phyloP scores from a whole-genome alignment of 305 asterid genomes.

The Plantago lanceolata region DNA sequence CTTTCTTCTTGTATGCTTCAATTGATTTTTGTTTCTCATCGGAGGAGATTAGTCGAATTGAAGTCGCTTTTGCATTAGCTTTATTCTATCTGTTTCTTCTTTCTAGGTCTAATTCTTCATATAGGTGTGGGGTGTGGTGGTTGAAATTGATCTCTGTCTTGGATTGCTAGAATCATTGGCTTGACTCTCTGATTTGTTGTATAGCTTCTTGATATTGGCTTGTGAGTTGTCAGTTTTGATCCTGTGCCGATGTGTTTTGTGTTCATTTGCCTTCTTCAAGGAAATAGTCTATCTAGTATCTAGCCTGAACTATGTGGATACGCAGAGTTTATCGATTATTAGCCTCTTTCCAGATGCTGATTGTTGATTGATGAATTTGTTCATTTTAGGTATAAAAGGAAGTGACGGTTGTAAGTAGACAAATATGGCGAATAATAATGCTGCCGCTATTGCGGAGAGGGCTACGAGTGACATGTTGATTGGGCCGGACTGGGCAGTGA shows the following conservation, averaged over 20 bases:
- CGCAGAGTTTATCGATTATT: background rate
- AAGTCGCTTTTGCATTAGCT: too few relatives aligned
- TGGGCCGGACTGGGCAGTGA: slow-evolving; percentile 98
- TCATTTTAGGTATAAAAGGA: slow-evolving; percentile 16
- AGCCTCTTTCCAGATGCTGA: background rate
- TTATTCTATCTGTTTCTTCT: too few relatives aligned
- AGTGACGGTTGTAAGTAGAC: background rate
- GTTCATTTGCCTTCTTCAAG: background rate
- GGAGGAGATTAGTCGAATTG: background rate
- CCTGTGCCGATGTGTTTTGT: background rate
- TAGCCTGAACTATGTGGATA: background rate
- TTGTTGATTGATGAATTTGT: background rate
- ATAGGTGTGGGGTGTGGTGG: too few relatives aligned
- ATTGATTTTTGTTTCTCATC: background rate
- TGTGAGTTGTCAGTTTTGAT: background rate
- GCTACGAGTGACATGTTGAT: slow-evolving; percentile 91
- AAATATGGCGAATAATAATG: slow-evolving; percentile 58
- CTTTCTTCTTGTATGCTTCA: background rate
- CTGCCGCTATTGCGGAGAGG: slow-evolving; percentile 86
- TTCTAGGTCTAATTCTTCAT: too few relatives aligned
- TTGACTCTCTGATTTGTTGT: too few relatives aligned
- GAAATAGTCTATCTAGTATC: background rate
- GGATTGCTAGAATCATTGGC: too few relatives aligned
- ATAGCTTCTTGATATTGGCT: background rate
- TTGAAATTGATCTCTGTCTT: too few relatives aligned